Conservation (phyloP, 1,284 basidiomycete species). For the Veloboletus limbatus region DNA sequence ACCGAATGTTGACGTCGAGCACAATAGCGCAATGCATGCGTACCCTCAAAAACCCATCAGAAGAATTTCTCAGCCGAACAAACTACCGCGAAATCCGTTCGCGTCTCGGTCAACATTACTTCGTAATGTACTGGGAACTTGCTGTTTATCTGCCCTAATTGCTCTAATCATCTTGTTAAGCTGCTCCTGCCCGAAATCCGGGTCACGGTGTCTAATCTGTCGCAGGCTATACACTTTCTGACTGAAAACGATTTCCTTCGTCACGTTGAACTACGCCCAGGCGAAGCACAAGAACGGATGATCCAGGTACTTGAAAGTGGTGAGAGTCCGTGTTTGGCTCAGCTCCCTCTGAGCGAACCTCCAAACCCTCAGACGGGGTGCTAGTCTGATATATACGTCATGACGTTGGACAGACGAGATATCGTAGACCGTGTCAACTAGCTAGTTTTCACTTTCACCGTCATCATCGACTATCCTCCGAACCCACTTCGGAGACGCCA, state of each 20-base stretch:
- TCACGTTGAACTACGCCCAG: conserved; percentile 79
- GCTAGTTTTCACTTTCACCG: not conserved
- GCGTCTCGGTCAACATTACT: conserved; percentile 64
- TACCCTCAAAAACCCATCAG: conserved; percentile 14
- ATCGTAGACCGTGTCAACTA: not conserved
- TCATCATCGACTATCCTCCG: conserved; percentile 18
- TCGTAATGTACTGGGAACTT: conserved; percentile 54
- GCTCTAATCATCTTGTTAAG: conserved; percentile 38
- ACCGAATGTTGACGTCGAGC: conserved; percentile 2
- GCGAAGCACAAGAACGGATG: conserved; percentile 68
- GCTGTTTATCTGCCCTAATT: not conserved
- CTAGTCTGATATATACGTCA: conserved; percentile 1
- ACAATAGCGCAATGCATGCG: not conserved
- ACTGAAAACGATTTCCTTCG: conserved; percentile 89
- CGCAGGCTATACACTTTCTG: conserved; percentile 90
- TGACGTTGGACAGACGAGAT: not conserved
- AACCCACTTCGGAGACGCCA: conserved; percentile 32
- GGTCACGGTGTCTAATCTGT: conserved; percentile 88
- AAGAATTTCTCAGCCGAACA: conserved; percentile 49
- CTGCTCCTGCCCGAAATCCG: conserved; percentile 87
- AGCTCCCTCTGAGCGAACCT: not conserved
- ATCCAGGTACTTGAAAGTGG: conserved; percentile 55
- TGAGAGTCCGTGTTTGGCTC: conserved; percentile 5
- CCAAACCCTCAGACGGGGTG: not conserved
- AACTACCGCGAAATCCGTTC: conserved; percentile 64